A percentile compares a stretch with the other conserved stretches of the same genome.
Evolutionary conservation across 306 rosid genomes (phyloP).

Genomic region (Castanopsis chinensis): DNA sequence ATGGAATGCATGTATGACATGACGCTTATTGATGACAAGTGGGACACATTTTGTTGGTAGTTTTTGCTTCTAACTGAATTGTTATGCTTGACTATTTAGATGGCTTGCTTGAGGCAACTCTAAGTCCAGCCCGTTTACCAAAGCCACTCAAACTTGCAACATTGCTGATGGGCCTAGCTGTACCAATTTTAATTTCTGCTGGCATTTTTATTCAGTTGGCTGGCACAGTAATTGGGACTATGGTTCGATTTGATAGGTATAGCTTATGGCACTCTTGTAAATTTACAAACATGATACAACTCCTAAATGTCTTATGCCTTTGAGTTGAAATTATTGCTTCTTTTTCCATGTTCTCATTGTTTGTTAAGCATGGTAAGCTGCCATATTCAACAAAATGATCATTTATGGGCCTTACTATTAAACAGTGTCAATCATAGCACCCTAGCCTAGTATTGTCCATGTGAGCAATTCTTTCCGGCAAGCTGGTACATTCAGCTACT

Average conservation of each 20-base stretch:
- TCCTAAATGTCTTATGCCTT: neutral
- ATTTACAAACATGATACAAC: neutral
- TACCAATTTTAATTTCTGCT: constrained; percentile 71
- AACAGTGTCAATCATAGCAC: neutral
- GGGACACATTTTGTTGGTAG: neutral
- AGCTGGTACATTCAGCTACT: neutral
- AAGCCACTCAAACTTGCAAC: constrained; percentile 91
- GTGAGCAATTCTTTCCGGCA: neutral
- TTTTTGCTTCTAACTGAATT: constrained; percentile 7
- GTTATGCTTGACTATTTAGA: constrained; percentile 46
- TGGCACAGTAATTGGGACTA: constrained; percentile 57
- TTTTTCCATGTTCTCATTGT: neutral
- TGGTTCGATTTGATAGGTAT: constrained; percentile 92
- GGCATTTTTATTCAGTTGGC: constrained; percentile 67
- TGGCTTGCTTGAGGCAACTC: constrained; percentile 95
- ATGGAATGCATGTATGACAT: neutral
- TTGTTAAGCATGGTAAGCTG: neutral
- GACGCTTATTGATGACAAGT: neutral
- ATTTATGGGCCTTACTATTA: neutral
- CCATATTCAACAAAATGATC: neutral
- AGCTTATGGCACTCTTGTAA: neutral
- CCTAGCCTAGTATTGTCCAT: neutral
- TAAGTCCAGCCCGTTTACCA: constrained; percentile 72
- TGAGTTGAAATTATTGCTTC: constrained; percentile 11
- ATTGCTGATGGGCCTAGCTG: constrained; percentile 64